phyloP scores from a whole-genome alignment of 2,329 filamentous ascomycete species.

The Emmonsiellopsis sp. region DNA sequence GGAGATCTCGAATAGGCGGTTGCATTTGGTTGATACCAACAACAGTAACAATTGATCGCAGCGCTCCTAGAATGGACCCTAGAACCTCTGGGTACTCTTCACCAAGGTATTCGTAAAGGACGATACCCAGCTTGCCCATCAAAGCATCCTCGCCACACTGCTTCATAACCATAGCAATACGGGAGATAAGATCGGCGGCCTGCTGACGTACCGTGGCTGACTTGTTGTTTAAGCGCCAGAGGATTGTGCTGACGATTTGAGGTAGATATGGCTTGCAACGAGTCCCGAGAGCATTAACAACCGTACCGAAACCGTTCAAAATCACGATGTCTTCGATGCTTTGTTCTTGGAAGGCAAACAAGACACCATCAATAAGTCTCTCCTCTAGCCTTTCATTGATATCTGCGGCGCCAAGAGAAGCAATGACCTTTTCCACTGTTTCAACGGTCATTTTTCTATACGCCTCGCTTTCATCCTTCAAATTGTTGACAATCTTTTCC shows the following conservation, averaged over 20 bases:
- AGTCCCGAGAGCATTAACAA: slow-evolving; percentile 87
- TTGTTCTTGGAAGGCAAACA: slow-evolving; percentile 96
- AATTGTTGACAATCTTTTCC: slow-evolving; percentile 82
- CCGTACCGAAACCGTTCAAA: slow-evolving; percentile 94
- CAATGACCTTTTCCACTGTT: slow-evolving; percentile 93
- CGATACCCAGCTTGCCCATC: slow-evolving; percentile 88
- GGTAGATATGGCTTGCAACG: slow-evolving; percentile 94
- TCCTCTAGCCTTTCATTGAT: slow-evolving; percentile 90
- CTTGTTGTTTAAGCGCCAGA: slow-evolving; percentile 97
- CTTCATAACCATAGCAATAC: slow-evolving; percentile 98
- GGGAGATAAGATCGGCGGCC: slow-evolving; percentile 89
- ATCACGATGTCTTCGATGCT: slow-evolving; percentile 93
- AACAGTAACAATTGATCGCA: slow-evolving; percentile 93
- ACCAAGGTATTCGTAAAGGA: slow-evolving; percentile 94
- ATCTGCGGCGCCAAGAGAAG: slow-evolving; percentile 84
- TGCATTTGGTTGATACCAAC: slow-evolving; percentile 98
- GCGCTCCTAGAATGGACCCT: slow-evolving; percentile 87
- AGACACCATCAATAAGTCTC: slow-evolving; percentile 84
- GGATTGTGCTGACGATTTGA: slow-evolving; percentile 92
- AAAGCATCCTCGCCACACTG: slow-evolving; percentile 93
- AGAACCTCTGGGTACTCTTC: slow-evolving; percentile 98
- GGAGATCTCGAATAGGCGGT: slow-evolving; percentile 89
- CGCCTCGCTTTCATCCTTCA: slow-evolving; percentile 96
- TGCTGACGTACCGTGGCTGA: slow-evolving; percentile 93
- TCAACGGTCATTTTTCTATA: slow-evolving; percentile 99